These are phyloP conservation scores for Talaromyces sp. DNA, from an alignment of 2,329 filamentous ascomycete species.

Conservation along the genomic window DNA sequence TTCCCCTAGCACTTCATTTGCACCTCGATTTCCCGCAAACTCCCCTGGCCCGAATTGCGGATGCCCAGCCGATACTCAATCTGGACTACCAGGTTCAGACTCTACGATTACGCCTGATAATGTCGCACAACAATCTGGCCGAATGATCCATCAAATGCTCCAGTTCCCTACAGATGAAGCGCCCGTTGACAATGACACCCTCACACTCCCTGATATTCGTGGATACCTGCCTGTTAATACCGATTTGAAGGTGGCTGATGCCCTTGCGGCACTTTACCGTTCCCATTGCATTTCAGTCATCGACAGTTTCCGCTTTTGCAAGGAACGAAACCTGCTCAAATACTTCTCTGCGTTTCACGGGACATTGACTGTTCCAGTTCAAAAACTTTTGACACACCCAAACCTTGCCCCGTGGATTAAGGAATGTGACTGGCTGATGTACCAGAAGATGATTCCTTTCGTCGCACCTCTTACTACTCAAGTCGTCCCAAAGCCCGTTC, in stretches of 20 bases:
- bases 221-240: constrained; percentile 78
- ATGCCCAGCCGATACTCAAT: constrained; percentile 27
- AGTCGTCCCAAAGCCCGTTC: constrained; percentile 82
- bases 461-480: constrained; percentile 86
- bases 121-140: constrained; percentile 40
- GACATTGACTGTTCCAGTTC: constrained; percentile 92
- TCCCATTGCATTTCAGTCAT: constrained; percentile 95
- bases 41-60: constrained; percentile 27
- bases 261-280: constrained; percentile 82
- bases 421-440: constrained; percentile 92
- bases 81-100: constrained; percentile 25
- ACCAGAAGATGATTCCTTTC: constrained; percentile 95
- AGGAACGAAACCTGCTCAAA: constrained; percentile 94
- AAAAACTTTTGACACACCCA: constrained; percentile 83
- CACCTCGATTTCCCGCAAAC: constrained; percentile 33
- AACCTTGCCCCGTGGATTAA: constrained; percentile 89
- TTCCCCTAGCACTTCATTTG: constrained; percentile 43
- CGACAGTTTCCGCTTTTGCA: constrained; percentile 93
- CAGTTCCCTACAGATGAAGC: constrained; percentile 39
- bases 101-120: constrained; percentile 40
- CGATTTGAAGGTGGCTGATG: constrained; percentile 83
- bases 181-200: constrained; percentile 65
- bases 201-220: constrained; percentile 84
- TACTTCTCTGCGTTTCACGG: constrained; percentile 94
- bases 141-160: constrained; percentile 45